phyloP scores from a whole-genome alignment of 176 grass and related monocot species.

The Pontederia crassipes region DNA sequence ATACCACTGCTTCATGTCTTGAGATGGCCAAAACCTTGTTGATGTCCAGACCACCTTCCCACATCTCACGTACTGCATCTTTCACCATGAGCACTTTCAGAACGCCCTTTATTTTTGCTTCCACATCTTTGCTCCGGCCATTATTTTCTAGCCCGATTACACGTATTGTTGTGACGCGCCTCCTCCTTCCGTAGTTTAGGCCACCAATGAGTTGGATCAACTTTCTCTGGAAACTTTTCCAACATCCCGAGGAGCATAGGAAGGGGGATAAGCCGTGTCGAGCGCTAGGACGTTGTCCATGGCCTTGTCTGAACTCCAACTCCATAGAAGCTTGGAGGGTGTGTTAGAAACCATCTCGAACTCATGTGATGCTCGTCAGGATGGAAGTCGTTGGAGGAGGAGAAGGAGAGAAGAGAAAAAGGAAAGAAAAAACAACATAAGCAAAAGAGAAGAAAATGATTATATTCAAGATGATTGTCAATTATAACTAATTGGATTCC shows the following conservation, averaged over 20 bases:
- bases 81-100: constrained; percentile 31
- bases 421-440: too few relatives aligned
- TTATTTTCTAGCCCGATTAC: background rate
- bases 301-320: background rate
- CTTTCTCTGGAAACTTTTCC: constrained; percentile 37
- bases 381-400: too few relatives aligned
- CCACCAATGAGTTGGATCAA: constrained; percentile 46
- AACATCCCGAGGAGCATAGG: constrained; percentile 34
- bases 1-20: constrained; percentile 17
- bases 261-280: constrained; percentile 42
- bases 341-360: background rate
- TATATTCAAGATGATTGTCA: too few relatives aligned
- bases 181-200: constrained; percentile 4
- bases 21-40: constrained; percentile 27
- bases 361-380: too few relatives aligned
- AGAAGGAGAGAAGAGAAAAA: too few relatives aligned
- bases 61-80: constrained; percentile 21
- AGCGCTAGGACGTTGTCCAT: constrained; percentile 33
- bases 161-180: too few relatives aligned
- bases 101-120: constrained; percentile 38
- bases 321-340: background rate
- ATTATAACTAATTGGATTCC: too few relatives aligned
- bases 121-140: constrained; percentile 39
- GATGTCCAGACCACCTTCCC: constrained; percentile 21
- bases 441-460: too few relatives aligned